Evolutionary conservation across 768 basidiomycete species (phyloP).

Genomic region (Lactarius sp.): DNA sequence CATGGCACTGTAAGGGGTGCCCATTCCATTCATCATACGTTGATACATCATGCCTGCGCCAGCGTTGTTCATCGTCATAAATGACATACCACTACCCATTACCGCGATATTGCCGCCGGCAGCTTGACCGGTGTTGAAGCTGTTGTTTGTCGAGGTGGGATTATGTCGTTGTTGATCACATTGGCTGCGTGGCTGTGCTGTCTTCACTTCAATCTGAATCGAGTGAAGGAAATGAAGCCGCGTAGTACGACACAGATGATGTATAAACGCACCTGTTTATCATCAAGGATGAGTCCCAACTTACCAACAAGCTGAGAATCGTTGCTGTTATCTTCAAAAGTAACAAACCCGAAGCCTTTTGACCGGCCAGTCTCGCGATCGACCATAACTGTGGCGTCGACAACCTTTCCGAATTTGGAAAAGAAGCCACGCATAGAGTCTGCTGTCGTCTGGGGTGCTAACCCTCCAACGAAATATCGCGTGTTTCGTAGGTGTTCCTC

Average conservation of each 20-base stretch:
- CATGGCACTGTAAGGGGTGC: conserved; percentile 8
- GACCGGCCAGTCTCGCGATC: conserved; percentile 92
- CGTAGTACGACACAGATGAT: too few relatives aligned
- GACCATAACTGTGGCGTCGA: conserved; percentile 98
- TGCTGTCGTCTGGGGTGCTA: conserved; percentile 90
- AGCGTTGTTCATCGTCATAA: conserved; percentile 34
- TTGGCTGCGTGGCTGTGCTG: conserved; percentile 87
- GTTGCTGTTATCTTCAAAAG: conserved; percentile 88
- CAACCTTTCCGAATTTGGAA: conserved; percentile 89
- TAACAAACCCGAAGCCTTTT: conserved; percentile 98
- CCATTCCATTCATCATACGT: too few relatives aligned
- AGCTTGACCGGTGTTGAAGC: conserved; percentile 28
- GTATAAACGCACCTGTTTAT: conserved; percentile 68
- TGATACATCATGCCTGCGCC: too few relatives aligned
- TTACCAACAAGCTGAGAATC: conserved; percentile 87
- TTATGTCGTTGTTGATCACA: conserved; percentile 52
- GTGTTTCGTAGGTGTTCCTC: conserved; percentile 92
- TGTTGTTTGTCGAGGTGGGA: conserved; percentile 17
- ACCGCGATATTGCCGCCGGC: conserved; percentile 26
- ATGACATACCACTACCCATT: conserved; percentile 36
- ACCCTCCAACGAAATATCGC: conserved; percentile 93
- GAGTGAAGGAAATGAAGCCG: neutral
- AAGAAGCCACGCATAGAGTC: conserved; percentile 93
- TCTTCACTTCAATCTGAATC: conserved; percentile 89
- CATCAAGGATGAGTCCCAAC: conserved; percentile 75